phyloP scores from a whole-genome alignment of 371 early-diverging fungal species.

The Mortierella sp. region DNA sequence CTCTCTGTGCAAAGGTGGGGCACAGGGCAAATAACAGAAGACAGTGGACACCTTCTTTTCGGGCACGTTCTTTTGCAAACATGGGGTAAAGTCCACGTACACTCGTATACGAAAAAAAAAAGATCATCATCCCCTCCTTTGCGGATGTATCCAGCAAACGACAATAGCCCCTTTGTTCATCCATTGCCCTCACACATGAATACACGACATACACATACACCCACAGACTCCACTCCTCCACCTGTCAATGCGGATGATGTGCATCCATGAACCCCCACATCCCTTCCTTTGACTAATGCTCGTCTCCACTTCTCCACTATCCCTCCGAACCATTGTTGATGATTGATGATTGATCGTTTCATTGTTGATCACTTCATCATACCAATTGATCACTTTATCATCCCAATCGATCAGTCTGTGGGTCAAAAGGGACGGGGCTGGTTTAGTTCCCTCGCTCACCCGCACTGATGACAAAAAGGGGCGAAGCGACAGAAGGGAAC shows the following conservation, averaged over 20 bases:
- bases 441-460: not conserved
- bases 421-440: not conserved
- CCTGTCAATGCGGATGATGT: not conserved
- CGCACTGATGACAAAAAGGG: not conserved
- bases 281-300: not conserved
- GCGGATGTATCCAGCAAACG: too few relatives aligned
- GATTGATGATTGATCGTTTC: not conserved
- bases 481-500: not conserved
- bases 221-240: not conserved
- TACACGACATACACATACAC: not conserved
- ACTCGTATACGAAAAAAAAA: not conserved
- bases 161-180: too few relatives aligned
- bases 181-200: not conserved
- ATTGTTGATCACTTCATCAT: not conserved
- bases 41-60: not conserved
- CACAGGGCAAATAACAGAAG: not conserved
- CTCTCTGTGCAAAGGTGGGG: not conserved
- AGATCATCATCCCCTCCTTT: not conserved
- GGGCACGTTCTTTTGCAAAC: not conserved
- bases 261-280: not conserved
- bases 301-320: not conserved
- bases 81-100: constrained; percentile 2
- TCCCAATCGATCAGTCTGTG: not conserved
- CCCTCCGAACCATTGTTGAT: not conserved
- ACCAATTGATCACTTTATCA: not conserved